A percentile compares a stretch with the other conserved stretches of the same genome.
Conservation (phyloP, 2,329 filamentous ascomycete genomes). For the Lachnellula hyalina region DNA sequence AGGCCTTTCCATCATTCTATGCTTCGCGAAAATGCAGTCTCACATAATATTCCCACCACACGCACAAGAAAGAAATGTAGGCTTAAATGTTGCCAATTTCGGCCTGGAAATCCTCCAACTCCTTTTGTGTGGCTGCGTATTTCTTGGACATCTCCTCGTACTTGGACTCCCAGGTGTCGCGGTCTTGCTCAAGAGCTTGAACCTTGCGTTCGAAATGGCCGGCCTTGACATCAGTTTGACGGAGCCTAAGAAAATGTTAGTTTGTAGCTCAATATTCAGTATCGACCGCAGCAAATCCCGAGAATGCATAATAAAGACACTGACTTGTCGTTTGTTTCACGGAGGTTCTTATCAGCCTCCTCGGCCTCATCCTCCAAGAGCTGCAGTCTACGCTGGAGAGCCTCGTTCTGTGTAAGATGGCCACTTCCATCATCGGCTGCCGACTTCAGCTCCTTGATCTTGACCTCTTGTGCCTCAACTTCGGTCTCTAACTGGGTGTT, state of each 20-base stretch:
- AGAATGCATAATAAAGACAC: slow-evolving; percentile 33
- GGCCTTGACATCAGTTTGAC: slow-evolving; percentile 98
- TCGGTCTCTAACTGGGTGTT: slow-evolving; percentile 85
- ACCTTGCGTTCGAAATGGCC: slow-evolving; percentile 99
- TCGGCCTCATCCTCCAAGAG: slow-evolving; percentile 97
- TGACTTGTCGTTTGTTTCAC: slow-evolving; percentile 98
- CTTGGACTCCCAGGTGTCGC: slow-evolving; percentile 94
- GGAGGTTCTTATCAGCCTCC: slow-evolving; percentile 89
- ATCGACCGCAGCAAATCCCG: not conserved
- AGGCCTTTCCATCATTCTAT: slow-evolving; percentile 11
- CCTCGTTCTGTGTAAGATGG: slow-evolving; percentile 86
- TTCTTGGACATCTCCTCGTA: slow-evolving; percentile 98
- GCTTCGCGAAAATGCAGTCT: slow-evolving; percentile 11
- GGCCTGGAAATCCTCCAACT: slow-evolving; percentile 81
- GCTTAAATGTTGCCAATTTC: slow-evolving; percentile 88
- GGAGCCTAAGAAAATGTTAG: slow-evolving; percentile 58
- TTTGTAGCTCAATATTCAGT: slow-evolving; percentile 12
- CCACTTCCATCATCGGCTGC: slow-evolving; percentile 74
- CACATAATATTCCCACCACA: slow-evolving; percentile 4
- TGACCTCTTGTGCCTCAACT: slow-evolving; percentile 84
- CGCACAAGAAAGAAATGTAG: slow-evolving; percentile 24
- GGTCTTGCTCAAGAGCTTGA: slow-evolving; percentile 85
- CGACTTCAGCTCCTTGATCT: slow-evolving; percentile 83
- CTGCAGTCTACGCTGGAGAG: slow-evolving; percentile 85
- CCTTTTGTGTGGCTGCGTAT: slow-evolving; percentile 76